Percentiles rank a stretch among this genome's conserved stretches.
Evolutionary conservation across 176 grass and related monocot species (phyloP).

Genomic region (Bonia amplexicaulis): DNA sequence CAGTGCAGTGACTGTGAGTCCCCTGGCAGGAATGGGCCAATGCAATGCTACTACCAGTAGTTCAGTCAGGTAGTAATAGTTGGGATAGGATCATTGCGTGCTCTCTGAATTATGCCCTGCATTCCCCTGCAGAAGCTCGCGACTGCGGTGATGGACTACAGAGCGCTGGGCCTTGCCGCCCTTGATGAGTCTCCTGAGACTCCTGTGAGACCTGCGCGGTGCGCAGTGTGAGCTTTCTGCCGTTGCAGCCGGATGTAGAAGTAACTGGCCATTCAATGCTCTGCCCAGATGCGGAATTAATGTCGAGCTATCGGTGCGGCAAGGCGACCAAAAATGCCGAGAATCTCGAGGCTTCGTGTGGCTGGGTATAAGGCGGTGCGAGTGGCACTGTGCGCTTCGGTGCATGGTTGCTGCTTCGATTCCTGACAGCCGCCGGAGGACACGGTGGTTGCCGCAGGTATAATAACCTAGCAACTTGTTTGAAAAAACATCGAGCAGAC

Average conservation of each 20-base stretch:
- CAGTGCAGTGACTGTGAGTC: not conserved
- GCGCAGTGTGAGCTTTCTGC: not conserved
- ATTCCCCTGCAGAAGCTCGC: not conserved
- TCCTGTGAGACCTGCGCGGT: not conserved
- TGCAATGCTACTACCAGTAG: not conserved
- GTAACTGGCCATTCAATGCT: not conserved
- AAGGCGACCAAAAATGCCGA: not conserved
- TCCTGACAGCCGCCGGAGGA: not conserved
- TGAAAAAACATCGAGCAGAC: not conserved
- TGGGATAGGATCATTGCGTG: conserved; percentile 18
- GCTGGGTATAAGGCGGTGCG: not conserved
- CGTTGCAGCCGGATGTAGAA: not conserved
- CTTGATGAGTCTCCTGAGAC: not conserved
- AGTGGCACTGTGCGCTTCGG: not conserved
- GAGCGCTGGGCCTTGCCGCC: not conserved
- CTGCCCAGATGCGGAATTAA: not conserved
- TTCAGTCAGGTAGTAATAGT: not conserved
- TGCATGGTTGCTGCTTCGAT: not conserved
- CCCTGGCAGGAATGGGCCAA: not conserved
- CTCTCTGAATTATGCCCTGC: not conserved
- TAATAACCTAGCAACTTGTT: not conserved
- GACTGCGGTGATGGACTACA: not conserved
- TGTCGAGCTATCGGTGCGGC: not conserved
- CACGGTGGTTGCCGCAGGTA: not conserved
- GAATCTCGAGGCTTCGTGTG: not conserved